A percentile compares a stretch with the other conserved stretches of the same genome.
These are phyloP conservation scores for Akebia trifoliata DNA, from an alignment of 164 flowering plant genomes.

Conservation along the genomic window DNA sequence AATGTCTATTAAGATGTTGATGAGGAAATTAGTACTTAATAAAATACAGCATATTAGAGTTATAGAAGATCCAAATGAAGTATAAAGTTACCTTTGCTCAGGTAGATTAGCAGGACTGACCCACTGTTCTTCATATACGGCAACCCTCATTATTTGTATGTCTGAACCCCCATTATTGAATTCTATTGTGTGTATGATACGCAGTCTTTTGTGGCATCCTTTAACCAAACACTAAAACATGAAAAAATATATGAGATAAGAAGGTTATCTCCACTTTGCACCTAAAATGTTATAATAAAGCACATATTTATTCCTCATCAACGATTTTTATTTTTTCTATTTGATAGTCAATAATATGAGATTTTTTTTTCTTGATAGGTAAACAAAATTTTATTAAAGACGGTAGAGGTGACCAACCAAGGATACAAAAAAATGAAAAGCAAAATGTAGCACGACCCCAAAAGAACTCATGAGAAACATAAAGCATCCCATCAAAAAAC, in stretches of 20 bases:
- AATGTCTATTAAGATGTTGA: background rate
- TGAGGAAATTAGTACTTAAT: background rate
- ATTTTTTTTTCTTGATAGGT: too few relatives aligned
- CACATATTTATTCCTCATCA: background rate
- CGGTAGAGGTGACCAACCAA: too few relatives aligned
- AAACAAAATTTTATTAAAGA: too few relatives aligned
- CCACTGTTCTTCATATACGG: conserved; percentile 91
- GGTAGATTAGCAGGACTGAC: conserved; percentile 50
- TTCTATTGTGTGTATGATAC: conserved; percentile 88
- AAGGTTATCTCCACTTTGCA: background rate
- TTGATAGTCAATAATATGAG: background rate
- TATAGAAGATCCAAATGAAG: background rate
- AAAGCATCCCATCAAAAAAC: too few relatives aligned
- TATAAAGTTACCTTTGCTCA: conserved; percentile 47
- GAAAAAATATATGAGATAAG: conserved; percentile 6
- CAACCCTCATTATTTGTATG: conserved; percentile 88
- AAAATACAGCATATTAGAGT: background rate
- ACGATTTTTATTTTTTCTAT: background rate
- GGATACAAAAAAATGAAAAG: too few relatives aligned
- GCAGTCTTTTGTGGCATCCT: conserved; percentile 91
- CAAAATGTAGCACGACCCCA: too few relatives aligned
- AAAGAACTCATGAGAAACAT: too few relatives aligned
- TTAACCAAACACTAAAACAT: conserved; percentile 78
- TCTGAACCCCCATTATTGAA: conserved; percentile 84
- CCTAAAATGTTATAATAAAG: background rate